Conservation (phyloP, 2,329 filamentous ascomycete species). For the Curvularia spicifera region DNA sequence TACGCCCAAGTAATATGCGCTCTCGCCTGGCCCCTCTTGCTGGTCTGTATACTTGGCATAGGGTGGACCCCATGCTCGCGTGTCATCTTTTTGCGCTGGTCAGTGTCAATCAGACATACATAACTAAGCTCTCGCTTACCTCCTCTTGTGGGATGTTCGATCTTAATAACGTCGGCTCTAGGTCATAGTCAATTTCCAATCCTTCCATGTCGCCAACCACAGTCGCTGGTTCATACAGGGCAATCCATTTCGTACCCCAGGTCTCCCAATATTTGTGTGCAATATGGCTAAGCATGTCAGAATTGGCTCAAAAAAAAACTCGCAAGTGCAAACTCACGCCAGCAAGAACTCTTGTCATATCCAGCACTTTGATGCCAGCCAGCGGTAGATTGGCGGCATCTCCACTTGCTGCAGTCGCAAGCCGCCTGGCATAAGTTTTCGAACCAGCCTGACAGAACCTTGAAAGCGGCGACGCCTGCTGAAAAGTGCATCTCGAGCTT, state of each 20-base stretch:
- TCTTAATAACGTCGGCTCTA: slow-evolving; percentile 95
- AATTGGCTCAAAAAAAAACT: not conserved
- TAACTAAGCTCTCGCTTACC: slow-evolving; percentile 18
- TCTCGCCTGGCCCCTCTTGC: slow-evolving; percentile 77
- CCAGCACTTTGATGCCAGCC: slow-evolving; percentile 84
- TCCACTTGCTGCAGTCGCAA: slow-evolving; percentile 51
- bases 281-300: slow-evolving; percentile 75
- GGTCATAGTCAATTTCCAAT: slow-evolving; percentile 23
- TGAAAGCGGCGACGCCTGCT: slow-evolving; percentile 6
- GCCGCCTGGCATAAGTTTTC: slow-evolving; percentile 35
- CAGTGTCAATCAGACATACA: not conserved
- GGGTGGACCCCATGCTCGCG: slow-evolving; percentile 93
- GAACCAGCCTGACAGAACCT: slow-evolving; percentile 19
- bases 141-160: slow-evolving; percentile 77
- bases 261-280: slow-evolving; percentile 94
- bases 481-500: slow-evolving; percentile 24
- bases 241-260: slow-evolving; percentile 72
- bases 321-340: slow-evolving; percentile 67
- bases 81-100: slow-evolving; percentile 72
- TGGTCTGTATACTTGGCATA: slow-evolving; percentile 77
- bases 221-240: slow-evolving; percentile 45
- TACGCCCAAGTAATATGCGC: slow-evolving; percentile 92
- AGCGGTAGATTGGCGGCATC: slow-evolving; percentile 68
- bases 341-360: slow-evolving; percentile 95
- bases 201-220: slow-evolving; percentile 32